Evolutionary conservation across 768 basidiomycete genomes (phyloP).

Genomic region (Tylopilus subfusipes): DNA sequence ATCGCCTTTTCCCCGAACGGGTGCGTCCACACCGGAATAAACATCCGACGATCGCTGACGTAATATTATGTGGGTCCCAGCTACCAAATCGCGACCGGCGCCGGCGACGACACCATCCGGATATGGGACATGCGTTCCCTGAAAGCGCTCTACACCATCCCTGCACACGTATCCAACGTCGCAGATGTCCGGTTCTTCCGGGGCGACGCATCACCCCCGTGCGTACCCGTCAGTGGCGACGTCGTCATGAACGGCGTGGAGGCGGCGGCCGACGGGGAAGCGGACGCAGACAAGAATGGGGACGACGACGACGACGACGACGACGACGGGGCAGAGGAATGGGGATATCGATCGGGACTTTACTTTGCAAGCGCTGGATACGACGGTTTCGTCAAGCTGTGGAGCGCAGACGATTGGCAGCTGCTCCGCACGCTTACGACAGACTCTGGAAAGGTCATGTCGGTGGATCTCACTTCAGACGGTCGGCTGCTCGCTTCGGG

Average conservation of each 20-base stretch:
- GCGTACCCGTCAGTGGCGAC: constrained; percentile 40
- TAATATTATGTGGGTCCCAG: constrained; percentile 38
- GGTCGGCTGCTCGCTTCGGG: constrained; percentile 83
- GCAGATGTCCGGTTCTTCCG: constrained; percentile 95
- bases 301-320: constrained; percentile 27
- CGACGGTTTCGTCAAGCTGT: constrained; percentile 92
- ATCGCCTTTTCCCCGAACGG: constrained; percentile 95
- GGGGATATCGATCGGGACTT: constrained; percentile 80
- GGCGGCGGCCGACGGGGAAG: constrained; percentile 31
- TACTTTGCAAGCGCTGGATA: constrained; percentile 95
- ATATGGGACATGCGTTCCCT: constrained; percentile 98
- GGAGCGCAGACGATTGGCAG: constrained; percentile 99
- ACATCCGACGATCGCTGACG: constrained; percentile 8
- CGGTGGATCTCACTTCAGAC: constrained; percentile 85
- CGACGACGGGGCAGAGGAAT: constrained; percentile 48
- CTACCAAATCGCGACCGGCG: constrained; percentile 95
- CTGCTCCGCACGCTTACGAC: constrained; percentile 83
- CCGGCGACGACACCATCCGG: constrained; percentile 95
- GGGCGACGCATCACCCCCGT: constrained; percentile 48
- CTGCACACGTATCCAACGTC: constrained; percentile 92
- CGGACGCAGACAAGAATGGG: constrained; percentile 23
- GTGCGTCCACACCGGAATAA: constrained; percentile 42
- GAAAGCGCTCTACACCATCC: constrained; percentile 92
- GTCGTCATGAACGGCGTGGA: constrained; percentile 51
- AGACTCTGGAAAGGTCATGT: constrained; percentile 99